Evolutionary conservation across 1,139 yeast genomes (phyloP).

Genomic region (Pichia sp.): DNA sequence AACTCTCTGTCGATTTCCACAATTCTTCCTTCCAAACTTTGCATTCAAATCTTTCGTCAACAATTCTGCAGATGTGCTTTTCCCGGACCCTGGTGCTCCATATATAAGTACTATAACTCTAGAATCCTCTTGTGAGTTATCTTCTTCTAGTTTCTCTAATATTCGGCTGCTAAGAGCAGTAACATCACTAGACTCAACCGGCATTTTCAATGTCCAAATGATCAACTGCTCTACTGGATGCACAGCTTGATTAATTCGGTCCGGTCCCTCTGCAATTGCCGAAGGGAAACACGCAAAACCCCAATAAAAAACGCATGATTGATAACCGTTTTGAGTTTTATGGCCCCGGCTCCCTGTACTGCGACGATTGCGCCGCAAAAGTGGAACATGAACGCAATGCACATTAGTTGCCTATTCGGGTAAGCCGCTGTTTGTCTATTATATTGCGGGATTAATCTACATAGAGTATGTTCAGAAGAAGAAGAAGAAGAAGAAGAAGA

Average conservation of each 20-base stretch:
- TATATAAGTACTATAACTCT: conserved; percentile 50
- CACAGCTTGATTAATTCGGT: not conserved
- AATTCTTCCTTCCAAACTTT: conserved; percentile 1
- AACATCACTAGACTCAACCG: not conserved
- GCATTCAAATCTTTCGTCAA: conserved; percentile 41
- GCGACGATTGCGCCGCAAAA: not conserved
- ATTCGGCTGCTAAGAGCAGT: not conserved
- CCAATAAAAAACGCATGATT: not conserved
- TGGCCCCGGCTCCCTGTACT: not conserved
- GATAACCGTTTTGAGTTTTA: not conserved
- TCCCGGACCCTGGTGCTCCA: conserved; percentile 84
- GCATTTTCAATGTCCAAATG: not conserved
- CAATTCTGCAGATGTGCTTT: conserved; percentile 56
- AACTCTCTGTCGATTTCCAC: not conserved
- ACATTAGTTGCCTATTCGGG: not conserved
- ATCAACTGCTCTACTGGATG: not conserved
- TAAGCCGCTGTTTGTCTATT: not conserved
- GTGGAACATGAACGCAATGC: not conserved
- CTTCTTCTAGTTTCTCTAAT: not conserved
- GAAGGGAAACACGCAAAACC: not conserved
- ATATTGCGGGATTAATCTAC: conserved; percentile 23
- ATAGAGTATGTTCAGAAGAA: conserved; percentile 39
- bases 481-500: not conserved
- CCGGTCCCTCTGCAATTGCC: not conserved
- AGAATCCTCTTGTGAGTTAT: not conserved